Evolutionary conservation across 495 filamentous ascomycete genomes (phyloP).

Genomic region (Penicillium desertorum): DNA sequence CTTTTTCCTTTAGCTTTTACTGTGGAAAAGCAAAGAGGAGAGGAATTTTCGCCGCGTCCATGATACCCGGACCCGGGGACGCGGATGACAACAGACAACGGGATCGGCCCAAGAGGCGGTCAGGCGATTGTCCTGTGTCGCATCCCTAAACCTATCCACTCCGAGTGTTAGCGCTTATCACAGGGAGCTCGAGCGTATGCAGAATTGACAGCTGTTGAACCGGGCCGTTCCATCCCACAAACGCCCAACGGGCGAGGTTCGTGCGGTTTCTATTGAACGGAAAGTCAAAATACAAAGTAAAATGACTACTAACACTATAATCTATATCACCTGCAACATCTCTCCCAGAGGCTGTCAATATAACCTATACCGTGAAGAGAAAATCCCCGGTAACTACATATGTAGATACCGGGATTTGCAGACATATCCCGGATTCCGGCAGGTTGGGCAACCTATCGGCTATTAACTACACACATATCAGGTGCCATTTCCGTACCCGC

Average conservation of each 20-base stretch:
- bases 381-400: neutral
- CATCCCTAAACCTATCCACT: neutral
- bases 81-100: conserved; percentile 8
- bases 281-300: neutral
- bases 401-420: neutral
- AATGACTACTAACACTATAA: neutral
- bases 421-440: conserved; percentile 7
- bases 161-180: neutral
- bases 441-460: conserved; percentile 2
- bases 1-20: neutral
- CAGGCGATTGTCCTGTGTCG: conserved; percentile 5
- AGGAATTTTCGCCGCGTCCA: conserved; percentile 1
- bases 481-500: conserved; percentile 1
- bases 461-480: neutral
- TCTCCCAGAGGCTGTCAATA: neutral
- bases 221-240: conserved; percentile 9
- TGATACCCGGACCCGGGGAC: neutral
- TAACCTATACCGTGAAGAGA: neutral
- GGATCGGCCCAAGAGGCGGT: conserved; percentile 15
- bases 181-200: neutral
- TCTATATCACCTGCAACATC: neutral
- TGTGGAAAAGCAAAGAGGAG: neutral
- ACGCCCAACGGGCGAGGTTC: conserved; percentile 9
- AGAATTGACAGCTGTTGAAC: conserved; percentile 14
- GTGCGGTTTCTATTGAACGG: conserved; percentile 3